phyloP scores from a whole-genome alignment of 768 basidiomycete species.

The Leccinum variicolor region DNA sequence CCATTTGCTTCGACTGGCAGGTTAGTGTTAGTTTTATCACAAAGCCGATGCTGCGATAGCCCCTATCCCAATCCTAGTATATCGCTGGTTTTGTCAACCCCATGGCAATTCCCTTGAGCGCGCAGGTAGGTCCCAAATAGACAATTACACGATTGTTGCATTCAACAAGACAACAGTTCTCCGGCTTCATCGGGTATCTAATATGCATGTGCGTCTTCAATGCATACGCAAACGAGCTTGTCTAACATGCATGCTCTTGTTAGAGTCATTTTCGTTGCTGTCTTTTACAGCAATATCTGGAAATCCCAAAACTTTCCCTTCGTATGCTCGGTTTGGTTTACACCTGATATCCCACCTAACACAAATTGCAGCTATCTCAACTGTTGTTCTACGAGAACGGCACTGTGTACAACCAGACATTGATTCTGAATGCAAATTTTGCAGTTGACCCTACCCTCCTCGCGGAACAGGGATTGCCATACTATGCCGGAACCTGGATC shows the following conservation, averaged over 20 bases:
- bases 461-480: constrained; percentile 36
- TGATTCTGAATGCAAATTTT: constrained; percentile 51
- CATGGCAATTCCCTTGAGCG: constrained; percentile 50
- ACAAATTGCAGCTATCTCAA: constrained; percentile 40
- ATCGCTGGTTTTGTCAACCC: constrained; percentile 37
- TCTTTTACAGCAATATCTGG: constrained; percentile 53
- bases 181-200: constrained; percentile 46
- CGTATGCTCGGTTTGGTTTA: constrained; percentile 31
- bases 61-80: constrained; percentile 14
- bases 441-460: constrained; percentile 49
- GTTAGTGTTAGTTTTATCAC: constrained; percentile 27
- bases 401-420: constrained; percentile 48
- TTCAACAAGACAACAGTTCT: constrained; percentile 29
- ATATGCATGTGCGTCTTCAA: constrained; percentile 44
- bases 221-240: too few relatives aligned
- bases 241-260: constrained; percentile 2
- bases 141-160: neutral
- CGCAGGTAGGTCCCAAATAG: constrained; percentile 33
- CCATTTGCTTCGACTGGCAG: constrained; percentile 63
- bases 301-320: constrained; percentile 58
- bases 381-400: constrained; percentile 51
- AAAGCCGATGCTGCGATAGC: neutral
- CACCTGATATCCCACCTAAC: neutral
- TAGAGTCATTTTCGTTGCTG: constrained; percentile 31
- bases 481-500: constrained; percentile 28